phyloP scores from a whole-genome alignment of 352 stramenopile species.

The Peronospora destructor region DNA sequence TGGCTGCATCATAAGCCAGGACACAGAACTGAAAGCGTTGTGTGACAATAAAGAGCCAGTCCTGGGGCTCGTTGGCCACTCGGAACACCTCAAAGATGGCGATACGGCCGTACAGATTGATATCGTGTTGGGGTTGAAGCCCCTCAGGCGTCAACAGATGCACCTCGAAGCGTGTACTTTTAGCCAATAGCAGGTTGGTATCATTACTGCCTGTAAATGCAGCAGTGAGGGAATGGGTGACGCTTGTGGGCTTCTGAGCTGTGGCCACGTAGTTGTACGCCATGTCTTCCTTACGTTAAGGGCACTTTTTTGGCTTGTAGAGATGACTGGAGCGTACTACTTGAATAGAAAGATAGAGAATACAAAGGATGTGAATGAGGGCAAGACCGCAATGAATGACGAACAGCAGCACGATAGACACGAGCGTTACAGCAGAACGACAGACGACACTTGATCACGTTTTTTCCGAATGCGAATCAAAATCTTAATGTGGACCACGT shows the following conservation, averaged over 20 bases:
- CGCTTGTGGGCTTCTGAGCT: conserved; percentile 89
- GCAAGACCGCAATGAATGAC: not conserved
- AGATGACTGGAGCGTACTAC: not conserved
- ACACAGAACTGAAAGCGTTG: conserved; percentile 89
- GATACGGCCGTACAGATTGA: conserved; percentile 84
- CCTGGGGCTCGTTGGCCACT: conserved; percentile 56
- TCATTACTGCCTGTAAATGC: conserved; percentile 83
- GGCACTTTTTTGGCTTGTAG: conserved; percentile 7
- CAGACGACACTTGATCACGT: not conserved
- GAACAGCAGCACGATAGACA: not conserved
- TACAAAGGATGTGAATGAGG: not conserved
- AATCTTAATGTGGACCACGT: conserved; percentile 6
- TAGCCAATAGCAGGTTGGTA: conserved; percentile 87
- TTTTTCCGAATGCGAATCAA: conserved; percentile 1
- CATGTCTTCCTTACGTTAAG: conserved; percentile 25
- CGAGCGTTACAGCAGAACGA: not conserved
- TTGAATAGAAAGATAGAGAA: conserved; percentile 8
- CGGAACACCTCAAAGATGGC: conserved; percentile 84
- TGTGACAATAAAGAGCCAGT: conserved; percentile 87
- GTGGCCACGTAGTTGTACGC: conserved; percentile 91
- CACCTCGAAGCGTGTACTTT: conserved; percentile 86
- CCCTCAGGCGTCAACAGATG: conserved; percentile 83
- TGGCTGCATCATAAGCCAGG: conserved; percentile 65
- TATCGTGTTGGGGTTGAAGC: conserved; percentile 78
- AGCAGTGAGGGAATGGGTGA: conserved; percentile 89